Base-by-base conservation (phyloP, 768 basidiomycete genomes). In the Coprinellus aureogranulatus region DNA sequence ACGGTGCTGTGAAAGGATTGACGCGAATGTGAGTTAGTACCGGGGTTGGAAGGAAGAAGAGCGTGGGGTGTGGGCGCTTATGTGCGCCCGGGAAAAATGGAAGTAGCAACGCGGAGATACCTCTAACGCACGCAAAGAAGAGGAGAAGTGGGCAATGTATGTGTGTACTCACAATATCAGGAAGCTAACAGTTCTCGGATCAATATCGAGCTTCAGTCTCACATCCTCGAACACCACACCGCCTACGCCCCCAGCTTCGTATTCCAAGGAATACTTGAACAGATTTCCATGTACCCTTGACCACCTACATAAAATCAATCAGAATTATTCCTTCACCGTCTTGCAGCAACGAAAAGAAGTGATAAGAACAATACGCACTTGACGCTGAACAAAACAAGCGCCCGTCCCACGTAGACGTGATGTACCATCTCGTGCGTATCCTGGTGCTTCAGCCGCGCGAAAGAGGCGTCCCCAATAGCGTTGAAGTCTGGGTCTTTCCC, bases 401-500 rank as follows among this genome's bases (percentile, higher is more conserved):
- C 85, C 25, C 75, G 75, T 25, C 87, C 87, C 30, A 87, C 77
- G 49, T 74, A 69, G 5, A 74, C 80, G 57, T 83, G 77, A 67
- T 88, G 88, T 37, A 82, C 64, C 58, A 83, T 77, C 66, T 76
- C 71, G 57, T 77, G 77, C 12, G 74, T 62, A 22, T 76, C 75
- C 27, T 72, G 69, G 37, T 61, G 74, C 59, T 76, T 81, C 58
- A 82, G 67, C 31, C 76, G 67, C 41, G 84, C 82, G 62, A 85
- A 83, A 1, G 81, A 80, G 10, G 82, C 84, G 45, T 87, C 79
- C 20, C 73, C 70, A 42, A 89, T 81, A 1, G 79, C 72, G 44
- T 72, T 67, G 65, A 89, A 88, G 63, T 88, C 85, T 4, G 83
- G 84, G 64, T 89, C 85, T 64, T 75, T 82, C 18, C 83, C 86